Evolutionary conservation across 306 rosid genomes (phyloP).

Genomic region (Ammopiptanthus mongolicus): DNA sequence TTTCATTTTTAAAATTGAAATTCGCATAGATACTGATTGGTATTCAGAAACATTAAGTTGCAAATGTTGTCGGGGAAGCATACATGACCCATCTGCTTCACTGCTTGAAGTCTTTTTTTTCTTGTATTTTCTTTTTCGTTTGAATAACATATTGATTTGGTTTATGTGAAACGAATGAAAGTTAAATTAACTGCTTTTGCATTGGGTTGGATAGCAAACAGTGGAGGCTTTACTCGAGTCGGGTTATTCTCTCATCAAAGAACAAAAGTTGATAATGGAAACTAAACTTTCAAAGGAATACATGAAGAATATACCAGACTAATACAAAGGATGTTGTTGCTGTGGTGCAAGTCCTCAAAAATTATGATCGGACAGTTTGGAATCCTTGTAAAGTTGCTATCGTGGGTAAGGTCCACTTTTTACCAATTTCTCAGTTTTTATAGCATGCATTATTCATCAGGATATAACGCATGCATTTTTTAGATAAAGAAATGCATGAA

Average conservation of each 20-base stretch:
- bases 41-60: not conserved
- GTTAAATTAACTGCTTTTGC: conserved; percentile 22
- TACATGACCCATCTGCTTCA: not conserved
- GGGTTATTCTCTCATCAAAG: conserved; percentile 69
- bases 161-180: conserved; percentile 11
- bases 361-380: not conserved
- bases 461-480: not conserved
- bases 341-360: not conserved
- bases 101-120: too few species aligned
- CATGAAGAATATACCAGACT: conserved; percentile 85
- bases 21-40: not conserved
- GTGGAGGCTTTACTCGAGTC: conserved; percentile 81
- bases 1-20: too few species aligned
- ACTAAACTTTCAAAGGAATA: conserved; percentile 90
- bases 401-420: not conserved
- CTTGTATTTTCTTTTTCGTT: not conserved
- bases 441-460: not conserved
- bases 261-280: conserved; percentile 84
- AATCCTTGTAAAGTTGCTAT: conserved; percentile 17
- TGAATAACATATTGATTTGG: not conserved
- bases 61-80: not conserved
- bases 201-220: conserved; percentile 69
- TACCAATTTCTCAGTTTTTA: not conserved
- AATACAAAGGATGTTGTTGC: conserved; percentile 16
- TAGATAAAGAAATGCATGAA: conserved; percentile 13